phyloP scores from a whole-genome alignment of 257 asterid species.

The Penstemon davidsonii region DNA sequence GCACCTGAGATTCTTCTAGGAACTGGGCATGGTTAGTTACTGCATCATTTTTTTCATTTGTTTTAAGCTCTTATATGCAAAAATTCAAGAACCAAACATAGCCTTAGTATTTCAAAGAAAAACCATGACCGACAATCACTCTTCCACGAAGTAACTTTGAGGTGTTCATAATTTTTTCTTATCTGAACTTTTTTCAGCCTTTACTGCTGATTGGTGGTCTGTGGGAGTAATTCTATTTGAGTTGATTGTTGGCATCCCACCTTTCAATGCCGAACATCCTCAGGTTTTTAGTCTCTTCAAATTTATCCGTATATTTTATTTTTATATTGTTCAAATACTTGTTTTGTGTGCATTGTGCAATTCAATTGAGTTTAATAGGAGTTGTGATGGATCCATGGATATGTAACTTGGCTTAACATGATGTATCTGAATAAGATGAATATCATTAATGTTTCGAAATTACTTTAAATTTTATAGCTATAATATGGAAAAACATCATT shows the following conservation, averaged over 20 bases:
- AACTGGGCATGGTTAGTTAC: slow-evolving; percentile 91
- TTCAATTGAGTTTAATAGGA: neutral
- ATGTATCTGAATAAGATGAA: neutral
- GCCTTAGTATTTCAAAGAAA: neutral
- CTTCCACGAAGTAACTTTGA: neutral
- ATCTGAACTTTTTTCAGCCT: slow-evolving; percentile 50
- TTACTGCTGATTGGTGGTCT: slow-evolving; percentile 99
- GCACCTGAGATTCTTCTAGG: slow-evolving; percentile 99
- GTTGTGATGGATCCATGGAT: neutral
- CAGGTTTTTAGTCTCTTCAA: slow-evolving; percentile 59
- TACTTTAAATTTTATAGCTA: too few species aligned
- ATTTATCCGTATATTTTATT: neutral
- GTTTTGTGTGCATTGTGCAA: neutral
- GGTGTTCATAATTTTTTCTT: slow-evolving; percentile 21
- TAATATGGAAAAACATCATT: too few species aligned
- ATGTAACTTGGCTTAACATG: neutral
- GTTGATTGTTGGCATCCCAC: slow-evolving; percentile 97
- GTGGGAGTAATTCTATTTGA: slow-evolving; percentile 96
- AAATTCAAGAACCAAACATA: too few species aligned
- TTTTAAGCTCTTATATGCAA: slow-evolving; percentile 5
- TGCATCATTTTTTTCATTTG: slow-evolving; percentile 10
- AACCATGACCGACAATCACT: neutral
- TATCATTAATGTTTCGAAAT: too few species aligned
- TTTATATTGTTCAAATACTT: slow-evolving; percentile 14
- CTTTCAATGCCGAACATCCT: slow-evolving; percentile 98